A percentile compares a stretch with the other conserved stretches of the same genome.
phyloP scores from a whole-genome alignment of 306 rosid genomes.

The Vigna reflexopilosa region DNA sequence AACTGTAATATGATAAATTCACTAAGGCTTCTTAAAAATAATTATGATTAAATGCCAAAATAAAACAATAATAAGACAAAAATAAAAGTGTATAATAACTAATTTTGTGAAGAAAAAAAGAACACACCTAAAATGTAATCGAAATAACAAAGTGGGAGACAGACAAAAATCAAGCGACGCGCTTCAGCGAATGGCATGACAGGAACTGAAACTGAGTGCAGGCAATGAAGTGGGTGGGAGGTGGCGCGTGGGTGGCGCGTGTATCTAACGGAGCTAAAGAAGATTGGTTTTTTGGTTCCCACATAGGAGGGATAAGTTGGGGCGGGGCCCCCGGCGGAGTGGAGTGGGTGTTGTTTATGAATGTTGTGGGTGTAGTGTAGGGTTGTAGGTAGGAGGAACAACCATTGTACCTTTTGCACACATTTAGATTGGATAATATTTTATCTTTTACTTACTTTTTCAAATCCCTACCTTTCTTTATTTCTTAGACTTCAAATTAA shows the following conservation, averaged over 20 bases:
- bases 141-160: not conserved
- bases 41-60: too few relatives aligned
- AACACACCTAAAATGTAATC: not conserved
- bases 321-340: not conserved
- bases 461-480: not conserved
- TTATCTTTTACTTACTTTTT: not conserved
- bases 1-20: too few relatives aligned
- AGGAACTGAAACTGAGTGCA: constrained; percentile 52
- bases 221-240: constrained; percentile 59
- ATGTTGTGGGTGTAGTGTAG: not conserved
- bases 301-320: constrained; percentile 13
- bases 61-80: too few relatives aligned
- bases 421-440: constrained; percentile 22
- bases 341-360: not conserved
- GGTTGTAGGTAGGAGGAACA: not conserved
- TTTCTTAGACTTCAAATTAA: not conserved
- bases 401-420: not conserved
- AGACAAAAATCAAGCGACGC: constrained; percentile 37
- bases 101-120: too few relatives aligned
- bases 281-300: constrained; percentile 10
- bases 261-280: fast-evolving
- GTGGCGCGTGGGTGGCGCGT: constrained; percentile 70
- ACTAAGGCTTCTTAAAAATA: too few relatives aligned
- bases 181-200: constrained; percentile 25
- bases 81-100: too few relatives aligned